Evolutionary conservation across 805 yeast genomes (phyloP), one percentile per base, ranked within the genome.

Genomic region (Yamadazyma insecticola): DNA sequence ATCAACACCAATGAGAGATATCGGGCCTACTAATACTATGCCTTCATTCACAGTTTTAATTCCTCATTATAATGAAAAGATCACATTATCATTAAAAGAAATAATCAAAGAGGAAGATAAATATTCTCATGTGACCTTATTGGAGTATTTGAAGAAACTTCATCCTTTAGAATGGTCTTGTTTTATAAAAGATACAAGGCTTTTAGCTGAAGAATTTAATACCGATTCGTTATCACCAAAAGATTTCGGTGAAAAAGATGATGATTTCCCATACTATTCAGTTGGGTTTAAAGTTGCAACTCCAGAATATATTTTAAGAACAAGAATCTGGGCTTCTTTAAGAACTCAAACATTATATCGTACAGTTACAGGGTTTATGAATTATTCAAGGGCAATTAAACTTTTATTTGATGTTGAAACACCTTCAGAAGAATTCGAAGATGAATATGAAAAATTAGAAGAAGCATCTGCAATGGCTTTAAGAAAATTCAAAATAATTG

Each of bases 111-210:
- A 90, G 67, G 97, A 92, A 60, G 96, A 89, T 55, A 96, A 88
- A 65, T 87, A 83, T 62, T 85, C 97, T 15, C 84, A 95, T 60
- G 92, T 92, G 34, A 90, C 97, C 11, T 67, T 92, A 50, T 72
- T 90, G 48, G 98, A 92, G 64, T 90, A 90, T 57, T 73, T 90
- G 65, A 90, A 90, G 63, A 96, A 87, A 63, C 71, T 90, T 43
- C 96, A 90, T 58, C 96, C 97, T 23, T 81, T 84, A 39, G 98
- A 90, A 66, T 92, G 98, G 98, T 90, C 83, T 41, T 87, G 96
- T 65, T 90, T 92, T 52, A 96, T 92, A 29, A 86, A 85, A 60
- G 98, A 90, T 63, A 89, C 97, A 29, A 87, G 86, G 72, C 81
- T 88, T 53, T 69, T 90, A 53, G 96, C 97, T 29, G 96, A 88